These are phyloP conservation scores for Barnettozyma californica DNA, from an alignment of 805 yeast species.

Conservation along the genomic window DNA sequence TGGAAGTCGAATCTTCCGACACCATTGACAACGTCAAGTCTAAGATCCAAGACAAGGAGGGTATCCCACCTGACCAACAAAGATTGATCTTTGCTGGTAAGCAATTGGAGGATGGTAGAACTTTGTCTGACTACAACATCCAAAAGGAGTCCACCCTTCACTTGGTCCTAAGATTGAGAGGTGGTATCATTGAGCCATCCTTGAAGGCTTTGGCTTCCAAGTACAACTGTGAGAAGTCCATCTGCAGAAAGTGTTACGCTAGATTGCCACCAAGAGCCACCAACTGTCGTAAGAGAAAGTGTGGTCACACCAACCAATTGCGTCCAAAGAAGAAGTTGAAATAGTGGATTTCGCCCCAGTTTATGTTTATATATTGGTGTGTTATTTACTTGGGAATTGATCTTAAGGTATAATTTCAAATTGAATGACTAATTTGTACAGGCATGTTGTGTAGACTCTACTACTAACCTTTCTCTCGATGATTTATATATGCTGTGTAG, in stretches of 20 bases:
- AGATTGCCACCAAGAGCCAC: slow-evolving; percentile 99
- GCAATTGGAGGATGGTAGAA: slow-evolving; percentile 99
- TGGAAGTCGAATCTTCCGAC: slow-evolving; percentile 98
- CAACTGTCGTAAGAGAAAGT: slow-evolving; percentile 99
- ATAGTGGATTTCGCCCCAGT: slow-evolving; percentile 48
- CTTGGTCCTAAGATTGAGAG: slow-evolving; percentile 95
- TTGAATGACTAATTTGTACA: neutral
- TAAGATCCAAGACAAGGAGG: slow-evolving; percentile 98
- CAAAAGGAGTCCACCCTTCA: slow-evolving; percentile 99
- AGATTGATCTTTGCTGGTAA: slow-evolving; percentile 99
- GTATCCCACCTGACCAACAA: slow-evolving; percentile 99
- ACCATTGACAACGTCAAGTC: slow-evolving; percentile 98
- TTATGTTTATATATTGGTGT: slow-evolving; percentile 8
- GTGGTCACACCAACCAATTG: slow-evolving; percentile 99
- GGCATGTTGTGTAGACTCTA: neutral
- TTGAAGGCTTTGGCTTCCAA: slow-evolving; percentile 98
- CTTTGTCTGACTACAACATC: slow-evolving; percentile 98
- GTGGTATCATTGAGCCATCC: slow-evolving; percentile 99
- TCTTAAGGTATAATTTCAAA: neutral
- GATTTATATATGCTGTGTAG: neutral
- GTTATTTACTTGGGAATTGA: neutral
- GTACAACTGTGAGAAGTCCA: slow-evolving; percentile 99
- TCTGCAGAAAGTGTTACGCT: slow-evolving; percentile 99
- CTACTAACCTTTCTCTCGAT: neutral
- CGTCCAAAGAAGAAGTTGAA: slow-evolving; percentile 99